Evolutionary conservation across 257 asterid genomes (phyloP).

Genomic region (Forsythia suspensa): DNA sequence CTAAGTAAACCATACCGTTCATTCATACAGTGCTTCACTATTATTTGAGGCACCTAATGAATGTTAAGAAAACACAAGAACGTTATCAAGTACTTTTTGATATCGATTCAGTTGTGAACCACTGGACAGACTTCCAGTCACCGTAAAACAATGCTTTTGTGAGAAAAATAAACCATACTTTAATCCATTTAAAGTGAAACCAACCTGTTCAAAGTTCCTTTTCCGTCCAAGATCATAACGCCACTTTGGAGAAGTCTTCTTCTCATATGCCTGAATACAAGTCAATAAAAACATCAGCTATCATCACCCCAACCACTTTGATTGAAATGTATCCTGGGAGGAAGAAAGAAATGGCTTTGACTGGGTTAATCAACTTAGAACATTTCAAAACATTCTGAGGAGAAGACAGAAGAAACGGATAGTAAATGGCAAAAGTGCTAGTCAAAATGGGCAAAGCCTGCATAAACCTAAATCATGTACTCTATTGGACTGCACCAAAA

Average conservation of each 20-base stretch:
- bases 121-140: not conserved
- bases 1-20: not conserved
- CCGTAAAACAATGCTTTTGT: not conserved
- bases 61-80: not conserved
- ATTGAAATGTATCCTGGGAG: not conserved
- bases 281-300: conserved; percentile 12
- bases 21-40: not conserved
- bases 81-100: not conserved
- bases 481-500: not conserved
- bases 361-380: not conserved
- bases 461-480: not conserved
- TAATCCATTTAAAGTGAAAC: not conserved
- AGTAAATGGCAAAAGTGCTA: not conserved
- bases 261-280: conserved; percentile 53
- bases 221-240: conserved; percentile 61
- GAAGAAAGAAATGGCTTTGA: not conserved
- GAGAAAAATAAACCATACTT: not conserved
- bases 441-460: not conserved
- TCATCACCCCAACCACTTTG: not conserved
- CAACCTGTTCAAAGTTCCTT: conserved; percentile 53
- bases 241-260: conserved; percentile 53
- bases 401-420: not conserved
- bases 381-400: not conserved
- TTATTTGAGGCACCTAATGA: not conserved
- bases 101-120: not conserved